These are phyloP conservation scores for Microdochium nivale DNA, from an alignment of 2,329 filamentous ascomycete genomes.

Conservation along the genomic window DNA sequence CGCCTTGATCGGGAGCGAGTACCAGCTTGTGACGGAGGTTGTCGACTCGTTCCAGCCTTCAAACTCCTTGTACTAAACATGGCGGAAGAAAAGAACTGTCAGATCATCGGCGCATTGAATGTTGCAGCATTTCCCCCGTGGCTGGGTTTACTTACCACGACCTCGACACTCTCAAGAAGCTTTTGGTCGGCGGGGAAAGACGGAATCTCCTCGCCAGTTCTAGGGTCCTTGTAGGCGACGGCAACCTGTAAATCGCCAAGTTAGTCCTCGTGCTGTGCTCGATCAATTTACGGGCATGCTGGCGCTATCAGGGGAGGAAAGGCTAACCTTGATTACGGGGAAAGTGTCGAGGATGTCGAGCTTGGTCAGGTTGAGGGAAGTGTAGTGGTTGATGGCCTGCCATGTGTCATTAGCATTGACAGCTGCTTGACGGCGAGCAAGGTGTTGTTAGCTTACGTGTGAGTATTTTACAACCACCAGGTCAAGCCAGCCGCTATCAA, in stretches of 20 bases:
- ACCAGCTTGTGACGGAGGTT: constrained; percentile 48
- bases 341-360: constrained; percentile 69
- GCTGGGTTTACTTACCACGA: constrained; percentile 25
- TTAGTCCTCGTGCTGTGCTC: neutral
- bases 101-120: neutral
- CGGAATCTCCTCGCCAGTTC: constrained; percentile 37
- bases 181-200: constrained; percentile 58
- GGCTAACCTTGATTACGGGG: constrained; percentile 52
- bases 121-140: neutral
- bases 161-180: constrained; percentile 48
- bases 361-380: constrained; percentile 50
- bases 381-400: constrained; percentile 58
- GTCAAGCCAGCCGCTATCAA: constrained; percentile 38
- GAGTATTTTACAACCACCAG: constrained; percentile 62
- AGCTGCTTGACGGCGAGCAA: neutral
- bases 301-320: neutral
- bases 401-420: constrained; percentile 6
- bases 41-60: constrained; percentile 62
- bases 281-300: too few relatives aligned
- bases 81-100: neutral
- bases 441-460: constrained; percentile 1
- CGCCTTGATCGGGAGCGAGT: constrained; percentile 55
- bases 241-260: constrained; percentile 34
- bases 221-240: constrained; percentile 53
- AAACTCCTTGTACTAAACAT: constrained; percentile 49